These are phyloP conservation scores for Lactarius pseudohatsudake DNA, from an alignment of 768 basidiomycete genomes.

Conservation along the genomic window DNA sequence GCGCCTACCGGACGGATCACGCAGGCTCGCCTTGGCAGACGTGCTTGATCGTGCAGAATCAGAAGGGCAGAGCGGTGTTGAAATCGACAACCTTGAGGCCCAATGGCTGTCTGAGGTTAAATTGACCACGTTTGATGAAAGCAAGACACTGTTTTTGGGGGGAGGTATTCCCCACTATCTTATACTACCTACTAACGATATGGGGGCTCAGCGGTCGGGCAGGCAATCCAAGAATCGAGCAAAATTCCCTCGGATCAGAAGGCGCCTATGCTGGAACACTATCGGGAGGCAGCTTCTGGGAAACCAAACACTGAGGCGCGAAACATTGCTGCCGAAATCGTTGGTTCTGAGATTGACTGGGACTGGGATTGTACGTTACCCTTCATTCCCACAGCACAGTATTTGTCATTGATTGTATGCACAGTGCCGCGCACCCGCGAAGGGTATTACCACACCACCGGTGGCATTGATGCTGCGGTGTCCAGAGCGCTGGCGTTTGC, in stretches of 20 bases:
- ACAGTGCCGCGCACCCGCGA: slow-evolving; percentile 84
- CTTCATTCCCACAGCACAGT: neutral
- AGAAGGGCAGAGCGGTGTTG: slow-evolving; percentile 59
- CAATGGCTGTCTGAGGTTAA: slow-evolving; percentile 70
- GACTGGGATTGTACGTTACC: slow-evolving; percentile 77
- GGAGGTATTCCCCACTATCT: slow-evolving; percentile 11
- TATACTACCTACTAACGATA: slow-evolving; percentile 3
- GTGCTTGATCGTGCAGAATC: slow-evolving; percentile 66
- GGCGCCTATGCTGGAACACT: slow-evolving; percentile 54
- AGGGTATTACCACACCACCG: slow-evolving; percentile 86
- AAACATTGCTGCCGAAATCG: slow-evolving; percentile 67
- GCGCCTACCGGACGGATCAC: slow-evolving; percentile 38
- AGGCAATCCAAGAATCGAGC: slow-evolving; percentile 51
- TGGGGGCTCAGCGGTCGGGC: slow-evolving; percentile 52
- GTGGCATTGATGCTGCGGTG: slow-evolving; percentile 80
- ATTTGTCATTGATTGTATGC: neutral
- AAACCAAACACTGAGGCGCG: slow-evolving; percentile 76
- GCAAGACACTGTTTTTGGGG: slow-evolving; percentile 40
- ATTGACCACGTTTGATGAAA: slow-evolving; percentile 83
- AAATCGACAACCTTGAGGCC: slow-evolving; percentile 71
- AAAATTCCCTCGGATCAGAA: slow-evolving; percentile 48
- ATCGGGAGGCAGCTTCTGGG: slow-evolving; percentile 54
- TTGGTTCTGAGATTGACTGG: slow-evolving; percentile 76
- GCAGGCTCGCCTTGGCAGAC: slow-evolving; percentile 60
- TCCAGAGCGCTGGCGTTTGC: slow-evolving; percentile 78